Conservation (phyloP, 805 yeast genomes). For the Maudiozyma barnettii region DNA sequence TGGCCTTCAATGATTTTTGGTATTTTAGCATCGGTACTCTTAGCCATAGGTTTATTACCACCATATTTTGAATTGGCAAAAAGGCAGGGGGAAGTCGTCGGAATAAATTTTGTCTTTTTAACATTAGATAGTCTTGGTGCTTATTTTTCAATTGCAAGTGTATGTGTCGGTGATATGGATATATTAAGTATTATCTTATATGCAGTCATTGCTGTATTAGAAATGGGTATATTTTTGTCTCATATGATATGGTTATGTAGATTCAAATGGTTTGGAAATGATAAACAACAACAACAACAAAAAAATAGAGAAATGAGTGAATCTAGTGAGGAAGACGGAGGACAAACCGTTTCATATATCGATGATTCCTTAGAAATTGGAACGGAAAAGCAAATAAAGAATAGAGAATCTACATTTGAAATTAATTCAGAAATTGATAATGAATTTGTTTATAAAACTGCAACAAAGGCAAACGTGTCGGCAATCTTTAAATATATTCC, state of each 20-base stretch:
- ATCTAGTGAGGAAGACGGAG: background rate
- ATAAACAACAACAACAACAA: no score
- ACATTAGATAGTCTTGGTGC: slow-evolving; percentile 76
- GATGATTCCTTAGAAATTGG: no score
- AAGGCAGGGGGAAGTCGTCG: slow-evolving; percentile 75
- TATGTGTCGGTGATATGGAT: slow-evolving; percentile 55
- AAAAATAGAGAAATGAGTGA: background rate
- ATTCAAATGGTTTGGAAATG: slow-evolving; percentile 21
- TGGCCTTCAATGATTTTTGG: slow-evolving; percentile 85
- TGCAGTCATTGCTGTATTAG: slow-evolving; percentile 61
- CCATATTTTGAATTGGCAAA: slow-evolving; percentile 80
- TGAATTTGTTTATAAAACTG: no score
- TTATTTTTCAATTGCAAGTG: slow-evolving; percentile 57
- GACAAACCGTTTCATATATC: background rate
- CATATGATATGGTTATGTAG: slow-evolving; percentile 61
- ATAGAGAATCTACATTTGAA: no score
- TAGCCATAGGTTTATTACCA: slow-evolving; percentile 74
- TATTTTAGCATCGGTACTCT: slow-evolving; percentile 63
- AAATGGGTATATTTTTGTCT: slow-evolving; percentile 63
- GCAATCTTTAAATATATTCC: no score
- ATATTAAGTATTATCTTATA: slow-evolving; percentile 73
- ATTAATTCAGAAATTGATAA: no score
- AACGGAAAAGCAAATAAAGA: no score
- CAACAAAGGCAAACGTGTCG: no score
- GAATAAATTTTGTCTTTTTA: slow-evolving; percentile 75